A percentile compares a stretch with the other conserved stretches of the same genome.
Evolutionary conservation across 306 rosid genomes (phyloP).

Genomic region (Amphicarpaea edgeworthii): DNA sequence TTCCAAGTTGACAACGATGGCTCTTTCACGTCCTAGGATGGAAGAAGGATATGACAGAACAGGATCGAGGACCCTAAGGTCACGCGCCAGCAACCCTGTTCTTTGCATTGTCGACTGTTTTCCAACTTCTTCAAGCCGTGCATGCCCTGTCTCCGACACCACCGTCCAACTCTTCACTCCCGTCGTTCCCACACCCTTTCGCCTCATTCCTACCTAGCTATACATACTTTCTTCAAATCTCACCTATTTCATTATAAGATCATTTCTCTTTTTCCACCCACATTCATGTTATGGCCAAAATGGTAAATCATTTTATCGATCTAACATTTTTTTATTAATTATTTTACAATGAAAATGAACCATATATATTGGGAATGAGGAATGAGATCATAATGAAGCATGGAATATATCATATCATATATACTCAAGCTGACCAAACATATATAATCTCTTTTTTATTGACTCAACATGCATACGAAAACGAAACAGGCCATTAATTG

Average conservation of each 20-base stretch:
- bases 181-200: slow-evolving; percentile 18
- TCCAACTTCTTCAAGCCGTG: slow-evolving; percentile 51
- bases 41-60: slow-evolving; percentile 73
- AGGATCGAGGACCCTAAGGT: slow-evolving; percentile 79
- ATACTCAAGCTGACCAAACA: background rate
- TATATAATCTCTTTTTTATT: background rate
- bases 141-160: slow-evolving; percentile 40
- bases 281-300: no score
- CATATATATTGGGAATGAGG: no score
- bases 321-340: no score
- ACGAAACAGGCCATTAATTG: background rate
- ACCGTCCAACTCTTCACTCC: slow-evolving; percentile 45
- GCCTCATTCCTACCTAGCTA: background rate
- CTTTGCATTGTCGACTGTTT: slow-evolving; percentile 75
- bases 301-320: no score
- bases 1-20: slow-evolving; percentile 80
- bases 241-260: no score
- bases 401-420: background rate
- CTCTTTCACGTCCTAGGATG: slow-evolving; percentile 74
- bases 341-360: no score
- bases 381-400: background rate
- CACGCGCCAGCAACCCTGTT: slow-evolving; percentile 81
- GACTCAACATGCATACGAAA: background rate
- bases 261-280: no score
- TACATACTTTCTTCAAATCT: no score